A percentile compares a stretch with the other conserved stretches of the same genome.
phyloP scores from a whole-genome alignment of 306 rosid species.

The Sicyos baderoa region DNA sequence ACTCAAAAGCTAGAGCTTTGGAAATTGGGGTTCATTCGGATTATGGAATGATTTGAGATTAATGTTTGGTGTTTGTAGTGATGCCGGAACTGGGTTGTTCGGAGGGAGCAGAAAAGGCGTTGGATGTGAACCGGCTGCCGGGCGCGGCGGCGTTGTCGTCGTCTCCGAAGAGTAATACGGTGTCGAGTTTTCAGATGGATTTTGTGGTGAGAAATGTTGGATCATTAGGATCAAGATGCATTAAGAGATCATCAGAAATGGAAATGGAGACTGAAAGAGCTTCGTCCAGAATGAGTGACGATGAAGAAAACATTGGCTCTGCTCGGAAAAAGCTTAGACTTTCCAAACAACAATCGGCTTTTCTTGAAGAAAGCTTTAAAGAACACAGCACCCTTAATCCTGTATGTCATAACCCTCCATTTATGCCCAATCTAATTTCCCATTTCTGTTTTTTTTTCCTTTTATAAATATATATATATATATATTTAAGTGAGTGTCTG shows the following conservation, averaged over 20 bases:
- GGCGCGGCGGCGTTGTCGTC: constrained; percentile 26
- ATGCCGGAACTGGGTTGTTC: constrained; percentile 35
- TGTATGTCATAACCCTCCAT: constrained; percentile 33
- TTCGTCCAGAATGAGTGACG: constrained; percentile 67
- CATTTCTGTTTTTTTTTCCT: too few species aligned
- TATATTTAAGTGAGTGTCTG: too few species aligned
- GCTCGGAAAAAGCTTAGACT: constrained; percentile 85
- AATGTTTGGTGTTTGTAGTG: constrained; percentile 24
- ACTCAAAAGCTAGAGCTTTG: neutral
- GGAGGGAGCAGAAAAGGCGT: constrained; percentile 11
- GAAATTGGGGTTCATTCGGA: neutral
- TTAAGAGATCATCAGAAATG: constrained; percentile 38
- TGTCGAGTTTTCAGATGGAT: constrained; percentile 58
- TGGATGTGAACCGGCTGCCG: too few species aligned
- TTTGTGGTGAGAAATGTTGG: constrained; percentile 23
- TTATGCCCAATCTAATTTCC: neutral
- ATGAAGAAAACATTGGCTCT: constrained; percentile 62
- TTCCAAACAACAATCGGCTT: constrained; percentile 81
- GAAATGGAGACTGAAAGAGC: constrained; percentile 42
- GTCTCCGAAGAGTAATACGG: constrained; percentile 55
- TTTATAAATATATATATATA: too few species aligned
- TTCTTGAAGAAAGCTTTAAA: constrained; percentile 87
- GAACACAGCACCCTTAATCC: constrained; percentile 91
- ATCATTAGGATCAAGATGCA: constrained; percentile 16
- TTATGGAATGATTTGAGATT: neutral